Evolutionary conservation across 2,329 filamentous ascomycete genomes (phyloP).

Genomic region (Epichloe sylvatica): DNA sequence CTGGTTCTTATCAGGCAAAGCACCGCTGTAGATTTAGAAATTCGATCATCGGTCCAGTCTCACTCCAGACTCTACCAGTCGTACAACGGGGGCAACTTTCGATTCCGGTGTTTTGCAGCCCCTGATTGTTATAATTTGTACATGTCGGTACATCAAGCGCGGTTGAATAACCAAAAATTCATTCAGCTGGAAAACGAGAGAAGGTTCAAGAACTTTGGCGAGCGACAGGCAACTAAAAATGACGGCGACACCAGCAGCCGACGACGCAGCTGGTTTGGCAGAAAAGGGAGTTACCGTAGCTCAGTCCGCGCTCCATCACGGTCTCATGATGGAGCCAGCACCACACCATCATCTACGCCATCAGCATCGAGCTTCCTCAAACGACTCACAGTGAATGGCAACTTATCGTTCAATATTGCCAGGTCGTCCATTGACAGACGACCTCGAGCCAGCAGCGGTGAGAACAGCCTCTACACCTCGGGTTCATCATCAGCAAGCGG

Average conservation of each 20-base stretch:
- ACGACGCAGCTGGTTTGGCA: slow-evolving; percentile 44
- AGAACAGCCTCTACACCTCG: slow-evolving; percentile 48
- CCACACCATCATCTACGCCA: slow-evolving; percentile 42
- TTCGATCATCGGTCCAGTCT: slow-evolving; percentile 68
- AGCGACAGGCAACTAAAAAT: slow-evolving; percentile 33
- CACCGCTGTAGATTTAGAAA: slow-evolving; percentile 84
- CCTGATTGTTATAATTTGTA: slow-evolving; percentile 75
- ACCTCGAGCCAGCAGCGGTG: slow-evolving; percentile 33
- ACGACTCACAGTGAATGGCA: slow-evolving; percentile 56
- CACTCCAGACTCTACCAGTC: slow-evolving; percentile 52
- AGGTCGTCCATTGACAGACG: slow-evolving; percentile 57
- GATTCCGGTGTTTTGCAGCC: slow-evolving; percentile 68
- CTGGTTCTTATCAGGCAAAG: slow-evolving; percentile 81
- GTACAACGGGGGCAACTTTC: slow-evolving; percentile 60
- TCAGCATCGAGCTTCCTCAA: slow-evolving; percentile 72
- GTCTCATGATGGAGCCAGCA: slow-evolving; percentile 63
- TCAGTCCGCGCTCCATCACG: slow-evolving; percentile 47
- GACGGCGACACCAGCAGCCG: slow-evolving; percentile 32
- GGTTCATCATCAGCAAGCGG: slow-evolving; percentile 38
- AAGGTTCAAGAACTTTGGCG: slow-evolving; percentile 59
- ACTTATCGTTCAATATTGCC: slow-evolving; percentile 65
- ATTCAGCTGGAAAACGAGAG: slow-evolving; percentile 53
- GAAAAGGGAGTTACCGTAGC: slow-evolving; percentile 51
- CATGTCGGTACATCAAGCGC: slow-evolving; percentile 70
- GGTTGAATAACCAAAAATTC: slow-evolving; percentile 87